Percentiles rank a stretch among this genome's conserved stretches.
These are phyloP conservation scores for Candida sojae DNA, from an alignment of 1,139 yeast species.

Conservation along the genomic window DNA sequence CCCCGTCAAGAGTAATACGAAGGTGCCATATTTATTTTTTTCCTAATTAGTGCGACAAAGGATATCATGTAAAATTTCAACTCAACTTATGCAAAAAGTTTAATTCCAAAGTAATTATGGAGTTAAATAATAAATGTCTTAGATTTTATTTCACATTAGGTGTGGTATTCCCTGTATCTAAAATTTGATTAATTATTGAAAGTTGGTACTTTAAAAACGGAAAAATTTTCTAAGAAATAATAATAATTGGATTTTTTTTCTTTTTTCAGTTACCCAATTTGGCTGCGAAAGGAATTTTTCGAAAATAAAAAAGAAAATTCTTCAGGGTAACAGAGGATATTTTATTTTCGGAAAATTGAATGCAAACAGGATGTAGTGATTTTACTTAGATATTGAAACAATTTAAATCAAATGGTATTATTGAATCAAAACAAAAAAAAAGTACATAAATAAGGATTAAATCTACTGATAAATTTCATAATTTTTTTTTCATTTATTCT, in stretches of 20 bases:
- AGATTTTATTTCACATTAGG: too few relatives aligned
- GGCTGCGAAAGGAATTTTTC: constrained; percentile 14
- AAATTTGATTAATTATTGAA: neutral
- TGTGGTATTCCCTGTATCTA: neutral
- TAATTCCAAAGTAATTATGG: neutral
- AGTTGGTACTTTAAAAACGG: neutral
- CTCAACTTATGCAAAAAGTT: neutral
- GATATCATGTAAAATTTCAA: neutral
- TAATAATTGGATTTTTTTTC: neutral
- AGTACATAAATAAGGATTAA: constrained; percentile 1
- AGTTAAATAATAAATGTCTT: too few relatives aligned
- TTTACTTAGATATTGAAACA: too few relatives aligned
- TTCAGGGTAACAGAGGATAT: neutral
- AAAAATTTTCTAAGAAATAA: too few relatives aligned
- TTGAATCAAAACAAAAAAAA: neutral
- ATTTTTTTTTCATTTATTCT: neutral
- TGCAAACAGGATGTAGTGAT: too few relatives aligned
- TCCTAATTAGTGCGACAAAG: constrained; percentile 1
- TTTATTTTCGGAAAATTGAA: neutral
- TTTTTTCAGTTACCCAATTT: constrained; percentile 10
- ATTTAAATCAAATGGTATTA: too few relatives aligned
- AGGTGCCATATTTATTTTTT: too few relatives aligned
- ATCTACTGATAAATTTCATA: neutral
- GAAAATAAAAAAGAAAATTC: neutral
- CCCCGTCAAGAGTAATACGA: too few relatives aligned